phyloP scores from a whole-genome alignment of 371 early-diverging fungal genomes.

The Actinomortierella ambigua region DNA sequence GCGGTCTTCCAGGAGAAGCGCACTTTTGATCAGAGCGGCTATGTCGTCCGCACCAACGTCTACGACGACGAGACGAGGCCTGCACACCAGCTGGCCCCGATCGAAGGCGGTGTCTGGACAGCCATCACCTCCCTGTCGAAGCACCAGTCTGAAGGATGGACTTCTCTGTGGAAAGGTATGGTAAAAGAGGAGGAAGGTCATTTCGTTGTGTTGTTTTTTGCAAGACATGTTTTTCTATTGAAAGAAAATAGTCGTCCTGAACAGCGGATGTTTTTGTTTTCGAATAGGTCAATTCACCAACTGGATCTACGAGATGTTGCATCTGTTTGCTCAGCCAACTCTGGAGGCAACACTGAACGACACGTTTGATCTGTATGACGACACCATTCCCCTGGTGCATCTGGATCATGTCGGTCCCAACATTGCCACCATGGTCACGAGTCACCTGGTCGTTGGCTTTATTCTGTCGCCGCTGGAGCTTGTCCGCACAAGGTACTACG shows the following conservation, averaged over 20 bases:
- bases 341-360: slow-evolving; percentile 79
- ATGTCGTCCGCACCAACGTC: slow-evolving; percentile 56
- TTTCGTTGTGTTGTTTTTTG: too few species aligned
- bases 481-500: slow-evolving; percentile 73
- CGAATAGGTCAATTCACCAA: slow-evolving; percentile 69
- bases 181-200: too few species aligned
- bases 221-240: too few species aligned
- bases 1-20: slow-evolving; percentile 32
- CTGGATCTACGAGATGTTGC: slow-evolving; percentile 78
- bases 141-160: slow-evolving; percentile 72
- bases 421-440: slow-evolving; percentile 71
- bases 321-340: slow-evolving; percentile 74
- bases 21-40: slow-evolving; percentile 55
- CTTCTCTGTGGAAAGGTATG: slow-evolving; percentile 70
- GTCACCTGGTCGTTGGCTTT: slow-evolving; percentile 71
- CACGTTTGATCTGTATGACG: slow-evolving; percentile 79
- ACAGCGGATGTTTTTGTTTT: too few species aligned
- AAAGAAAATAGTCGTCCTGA: too few species aligned
- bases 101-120: slow-evolving; percentile 67
- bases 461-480: slow-evolving; percentile 81
- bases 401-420: slow-evolving; percentile 68
- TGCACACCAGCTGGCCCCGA: slow-evolving; percentile 62
- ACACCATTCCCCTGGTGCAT: slow-evolving; percentile 79
- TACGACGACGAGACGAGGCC: slow-evolving; percentile 65
- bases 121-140: slow-evolving; percentile 57